Conservation (phyloP, 495 filamentous ascomycete species). For the Hypoxylon intermedium region DNA sequence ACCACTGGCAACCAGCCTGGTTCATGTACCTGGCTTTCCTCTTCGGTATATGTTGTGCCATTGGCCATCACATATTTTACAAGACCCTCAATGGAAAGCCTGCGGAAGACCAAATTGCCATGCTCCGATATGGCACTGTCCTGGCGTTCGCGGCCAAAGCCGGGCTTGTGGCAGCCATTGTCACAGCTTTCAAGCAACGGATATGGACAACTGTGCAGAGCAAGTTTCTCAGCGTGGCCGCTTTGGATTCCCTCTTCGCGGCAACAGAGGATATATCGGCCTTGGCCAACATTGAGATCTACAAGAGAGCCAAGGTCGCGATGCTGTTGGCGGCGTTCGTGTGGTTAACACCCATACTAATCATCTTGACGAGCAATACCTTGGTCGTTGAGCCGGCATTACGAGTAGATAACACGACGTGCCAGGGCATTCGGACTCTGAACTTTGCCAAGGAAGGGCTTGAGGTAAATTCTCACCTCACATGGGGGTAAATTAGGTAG, state of each 20-base stretch:
- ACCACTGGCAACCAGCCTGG: constrained; percentile 39
- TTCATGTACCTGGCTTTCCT: constrained; percentile 46
- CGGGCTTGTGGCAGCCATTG: constrained; percentile 43
- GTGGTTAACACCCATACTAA: constrained; percentile 46
- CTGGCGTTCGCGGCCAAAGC: constrained; percentile 48
- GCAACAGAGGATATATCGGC: constrained; percentile 43
- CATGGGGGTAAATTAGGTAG: not conserved
- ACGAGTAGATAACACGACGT: constrained; percentile 19
- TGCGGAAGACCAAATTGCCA: constrained; percentile 43
- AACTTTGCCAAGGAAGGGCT: constrained; percentile 48
- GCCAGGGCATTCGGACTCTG: constrained; percentile 42
- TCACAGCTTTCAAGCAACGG: constrained; percentile 44
- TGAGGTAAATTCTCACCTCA: constrained; percentile 16
- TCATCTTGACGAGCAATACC: constrained; percentile 49
- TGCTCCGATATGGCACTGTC: constrained; percentile 50
- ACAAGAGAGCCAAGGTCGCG: constrained; percentile 43
- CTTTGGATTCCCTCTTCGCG: constrained; percentile 47
- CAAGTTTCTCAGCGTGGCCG: constrained; percentile 43
- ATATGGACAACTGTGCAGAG: constrained; percentile 48
- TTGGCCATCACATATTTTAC: constrained; percentile 48
- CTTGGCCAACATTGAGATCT: constrained; percentile 44
- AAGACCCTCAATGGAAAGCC: constrained; percentile 38
- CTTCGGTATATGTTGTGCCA: constrained; percentile 44
- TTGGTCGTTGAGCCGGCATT: constrained; percentile 41
- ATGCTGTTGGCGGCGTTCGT: constrained; percentile 43